phyloP scores from a whole-genome alignment of 2,329 filamentous ascomycete species.

The Aspergillus luchuensis region DNA sequence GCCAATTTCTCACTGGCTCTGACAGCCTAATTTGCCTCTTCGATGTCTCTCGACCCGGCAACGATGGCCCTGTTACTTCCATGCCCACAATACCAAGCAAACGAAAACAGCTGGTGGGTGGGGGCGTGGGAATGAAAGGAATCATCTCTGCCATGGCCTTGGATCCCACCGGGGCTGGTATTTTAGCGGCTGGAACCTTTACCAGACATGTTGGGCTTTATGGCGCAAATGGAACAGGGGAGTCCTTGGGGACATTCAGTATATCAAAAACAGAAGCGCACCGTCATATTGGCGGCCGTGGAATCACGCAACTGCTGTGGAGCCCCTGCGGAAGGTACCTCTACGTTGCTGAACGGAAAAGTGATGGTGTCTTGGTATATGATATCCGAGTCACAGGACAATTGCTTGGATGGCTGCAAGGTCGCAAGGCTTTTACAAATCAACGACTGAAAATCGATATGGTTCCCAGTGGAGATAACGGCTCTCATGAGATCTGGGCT shows the following conservation, averaged over 20 bases:
- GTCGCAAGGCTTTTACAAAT: constrained; percentile 51
- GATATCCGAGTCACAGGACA: constrained; percentile 59
- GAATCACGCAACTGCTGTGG: constrained; percentile 60
- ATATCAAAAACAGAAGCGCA: constrained; percentile 45
- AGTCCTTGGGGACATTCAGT: constrained; percentile 55
- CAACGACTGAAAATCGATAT: constrained; percentile 61
- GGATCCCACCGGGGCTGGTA: constrained; percentile 44
- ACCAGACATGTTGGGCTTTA: constrained; percentile 60
- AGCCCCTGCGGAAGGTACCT: constrained; percentile 61
- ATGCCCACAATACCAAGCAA: constrained; percentile 54
- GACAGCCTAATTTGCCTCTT: constrained; percentile 58
- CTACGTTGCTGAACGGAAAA: constrained; percentile 59
- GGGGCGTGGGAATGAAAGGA: constrained; percentile 57
- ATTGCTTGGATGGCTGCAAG: constrained; percentile 53
- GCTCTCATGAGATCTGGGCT: constrained; percentile 58
- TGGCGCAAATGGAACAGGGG: constrained; percentile 51
- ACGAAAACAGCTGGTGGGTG: constrained; percentile 49
- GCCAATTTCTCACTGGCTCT: constrained; percentile 60
- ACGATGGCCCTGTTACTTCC: constrained; percentile 48
- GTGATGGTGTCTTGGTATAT: constrained; percentile 59
- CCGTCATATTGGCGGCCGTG: constrained; percentile 49
- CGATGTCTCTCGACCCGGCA: constrained; percentile 53
- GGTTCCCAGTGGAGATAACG: constrained; percentile 34
- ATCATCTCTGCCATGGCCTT: constrained; percentile 56
- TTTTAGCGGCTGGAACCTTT: constrained; percentile 61